Conservation (phyloP, 2,329 filamentous ascomycete genomes). For the Stemphylium beticola region DNA sequence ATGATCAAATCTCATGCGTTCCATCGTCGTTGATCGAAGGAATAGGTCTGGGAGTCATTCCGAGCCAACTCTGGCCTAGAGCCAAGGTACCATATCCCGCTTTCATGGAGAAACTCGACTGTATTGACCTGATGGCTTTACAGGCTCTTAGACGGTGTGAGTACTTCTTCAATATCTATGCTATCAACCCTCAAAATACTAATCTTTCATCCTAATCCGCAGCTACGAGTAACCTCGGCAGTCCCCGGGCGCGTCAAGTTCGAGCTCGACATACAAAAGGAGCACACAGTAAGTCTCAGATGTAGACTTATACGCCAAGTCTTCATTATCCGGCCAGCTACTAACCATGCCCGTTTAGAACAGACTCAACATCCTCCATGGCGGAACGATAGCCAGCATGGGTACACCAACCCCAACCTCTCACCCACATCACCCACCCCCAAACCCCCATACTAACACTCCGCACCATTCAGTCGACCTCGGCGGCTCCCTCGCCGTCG, state of each 20-base stretch:
- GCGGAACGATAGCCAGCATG: conserved; percentile 79
- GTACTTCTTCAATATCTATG: conserved; percentile 7
- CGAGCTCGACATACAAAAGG: conserved; percentile 74
- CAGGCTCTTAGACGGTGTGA: conserved; percentile 53
- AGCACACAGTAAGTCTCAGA: conserved; percentile 68
- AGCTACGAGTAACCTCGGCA: conserved; percentile 73
- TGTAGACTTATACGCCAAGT: not conserved
- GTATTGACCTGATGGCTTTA: not conserved
- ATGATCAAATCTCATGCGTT: not conserved
- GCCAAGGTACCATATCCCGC: conserved; percentile 67
- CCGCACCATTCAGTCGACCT: conserved; percentile 60
- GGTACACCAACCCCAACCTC: conserved; percentile 37
- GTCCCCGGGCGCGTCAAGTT: conserved; percentile 73
- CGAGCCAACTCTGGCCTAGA: conserved; percentile 85
- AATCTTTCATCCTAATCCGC: not conserved
- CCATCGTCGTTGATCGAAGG: conserved; percentile 23
- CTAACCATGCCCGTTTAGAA: conserved; percentile 60
- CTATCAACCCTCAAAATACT: not conserved
- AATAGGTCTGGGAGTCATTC: conserved; percentile 83
- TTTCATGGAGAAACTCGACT: not conserved
- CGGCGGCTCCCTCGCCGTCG: conserved; percentile 69
- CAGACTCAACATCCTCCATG: conserved; percentile 76
- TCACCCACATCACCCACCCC: not conserved
- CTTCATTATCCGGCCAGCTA: not conserved
- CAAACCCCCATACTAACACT: not conserved